A percentile compares a stretch with the other conserved stretches of the same genome.
Evolutionary conservation across 768 basidiomycete genomes (phyloP).

Genomic region (Collybia sordida): DNA sequence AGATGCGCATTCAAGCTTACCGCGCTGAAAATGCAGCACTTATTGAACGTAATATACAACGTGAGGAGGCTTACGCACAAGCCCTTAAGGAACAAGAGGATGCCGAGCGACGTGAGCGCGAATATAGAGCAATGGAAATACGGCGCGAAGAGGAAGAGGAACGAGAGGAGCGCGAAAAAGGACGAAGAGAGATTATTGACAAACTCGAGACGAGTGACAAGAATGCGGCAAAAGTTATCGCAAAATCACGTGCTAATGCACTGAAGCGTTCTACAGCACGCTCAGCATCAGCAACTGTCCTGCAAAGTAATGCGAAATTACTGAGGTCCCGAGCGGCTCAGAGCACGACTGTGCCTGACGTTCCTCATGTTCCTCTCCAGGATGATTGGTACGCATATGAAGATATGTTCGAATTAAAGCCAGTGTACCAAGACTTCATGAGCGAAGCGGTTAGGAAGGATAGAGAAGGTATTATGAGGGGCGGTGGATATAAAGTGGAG

Average conservation of each 20-base stretch:
- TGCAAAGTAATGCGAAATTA: conserved; percentile 48
- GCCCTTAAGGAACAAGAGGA: conserved; percentile 80
- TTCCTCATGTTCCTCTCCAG: conserved; percentile 76
- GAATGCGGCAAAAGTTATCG: conserved; percentile 68
- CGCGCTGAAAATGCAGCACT: conserved; percentile 78
- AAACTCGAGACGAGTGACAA: conserved; percentile 76
- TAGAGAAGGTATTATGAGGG: conserved; percentile 76
- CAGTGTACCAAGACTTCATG: conserved; percentile 67
- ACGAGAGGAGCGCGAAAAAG: conserved; percentile 72
- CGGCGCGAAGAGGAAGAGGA: conserved; percentile 74
- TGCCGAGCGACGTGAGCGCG: conserved; percentile 67
- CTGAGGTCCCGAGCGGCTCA: conserved; percentile 65
- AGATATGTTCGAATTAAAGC: conserved; percentile 56
- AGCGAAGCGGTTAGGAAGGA: conserved; percentile 79
- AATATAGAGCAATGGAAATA: conserved; percentile 64
- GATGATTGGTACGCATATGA: conserved; percentile 79
- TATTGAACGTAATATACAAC: conserved; percentile 82
- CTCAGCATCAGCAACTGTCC: conserved; percentile 41
- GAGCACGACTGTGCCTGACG: conserved; percentile 68
- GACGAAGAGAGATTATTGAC: conserved; percentile 74
- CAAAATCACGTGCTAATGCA: conserved; percentile 64
- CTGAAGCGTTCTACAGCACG: conserved; percentile 61
- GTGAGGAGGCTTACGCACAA: conserved; percentile 75
- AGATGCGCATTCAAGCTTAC: conserved; percentile 78
- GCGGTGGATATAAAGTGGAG: conserved; percentile 78